Evolutionary conservation across 306 rosid species (phyloP).

Genomic region (Rosa persica): DNA sequence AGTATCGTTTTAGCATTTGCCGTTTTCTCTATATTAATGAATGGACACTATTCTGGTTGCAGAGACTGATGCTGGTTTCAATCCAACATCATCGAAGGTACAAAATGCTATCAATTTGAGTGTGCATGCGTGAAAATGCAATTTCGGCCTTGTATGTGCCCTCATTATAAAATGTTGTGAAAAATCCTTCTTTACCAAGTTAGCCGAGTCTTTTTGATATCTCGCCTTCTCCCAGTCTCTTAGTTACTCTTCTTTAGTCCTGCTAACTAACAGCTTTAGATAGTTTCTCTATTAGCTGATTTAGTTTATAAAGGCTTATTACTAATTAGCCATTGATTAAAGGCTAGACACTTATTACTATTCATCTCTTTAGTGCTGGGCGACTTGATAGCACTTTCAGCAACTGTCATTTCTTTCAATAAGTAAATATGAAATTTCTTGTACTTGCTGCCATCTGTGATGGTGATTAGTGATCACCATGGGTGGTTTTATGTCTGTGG

Average conservation of each 20-base stretch:
- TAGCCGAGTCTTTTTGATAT: neutral
- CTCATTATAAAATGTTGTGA: neutral
- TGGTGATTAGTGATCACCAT: neutral
- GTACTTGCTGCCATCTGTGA: neutral
- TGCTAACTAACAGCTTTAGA: neutral
- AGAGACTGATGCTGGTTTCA: constrained; percentile 74
- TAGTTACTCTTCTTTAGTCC: neutral
- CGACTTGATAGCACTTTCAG: neutral
- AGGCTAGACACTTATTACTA: neutral
- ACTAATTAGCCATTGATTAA: neutral
- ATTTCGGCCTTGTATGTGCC: neutral
- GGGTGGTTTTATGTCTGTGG: neutral
- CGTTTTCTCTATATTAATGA: neutral
- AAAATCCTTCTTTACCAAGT: neutral
- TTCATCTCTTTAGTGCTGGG: neutral
- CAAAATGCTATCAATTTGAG: constrained; percentile 11
- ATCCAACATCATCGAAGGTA: constrained; percentile 62
- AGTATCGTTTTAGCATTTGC: neutral
- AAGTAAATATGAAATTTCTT: neutral
- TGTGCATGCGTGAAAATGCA: neutral
- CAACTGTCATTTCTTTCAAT: neutral
- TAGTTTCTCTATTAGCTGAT: neutral
- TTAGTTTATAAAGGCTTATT: neutral
- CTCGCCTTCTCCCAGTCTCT: neutral
- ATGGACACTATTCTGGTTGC: constrained; percentile 24